These are phyloP conservation scores for Naganishia cerealis DNA, from an alignment of 1,284 basidiomycete genomes.

Conservation along the genomic window DNA sequence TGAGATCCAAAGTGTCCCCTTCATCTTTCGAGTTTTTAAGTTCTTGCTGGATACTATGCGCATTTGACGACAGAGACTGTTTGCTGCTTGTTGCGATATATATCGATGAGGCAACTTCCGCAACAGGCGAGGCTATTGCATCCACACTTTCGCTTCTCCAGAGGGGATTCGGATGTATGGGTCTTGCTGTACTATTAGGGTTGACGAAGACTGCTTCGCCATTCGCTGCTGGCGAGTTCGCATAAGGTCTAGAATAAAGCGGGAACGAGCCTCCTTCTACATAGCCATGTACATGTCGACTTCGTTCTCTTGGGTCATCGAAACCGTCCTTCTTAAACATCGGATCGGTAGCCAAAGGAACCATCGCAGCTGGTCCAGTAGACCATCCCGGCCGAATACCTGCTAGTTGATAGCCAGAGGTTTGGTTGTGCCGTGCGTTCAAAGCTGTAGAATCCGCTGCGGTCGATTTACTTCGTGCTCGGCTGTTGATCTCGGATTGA, in stretches of 20 bases:
- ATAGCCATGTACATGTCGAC: conserved; percentile 8
- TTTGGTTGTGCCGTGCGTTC: conserved; percentile 1
- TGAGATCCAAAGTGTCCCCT: conserved; percentile 77
- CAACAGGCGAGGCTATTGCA: not conserved
- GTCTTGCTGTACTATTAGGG: not conserved
- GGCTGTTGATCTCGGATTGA: conserved; percentile 26
- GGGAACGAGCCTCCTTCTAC: conserved; percentile 19
- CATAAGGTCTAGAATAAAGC: conserved; percentile 16
- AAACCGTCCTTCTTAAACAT: not conserved
- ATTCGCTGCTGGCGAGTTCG: conserved; percentile 11
- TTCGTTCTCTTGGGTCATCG: conserved; percentile 2
- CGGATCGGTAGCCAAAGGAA: conserved; percentile 11
- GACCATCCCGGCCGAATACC: conserved; percentile 22
- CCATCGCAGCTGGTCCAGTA: not conserved
- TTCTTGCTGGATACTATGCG: conserved; percentile 61
- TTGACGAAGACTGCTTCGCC: not conserved
- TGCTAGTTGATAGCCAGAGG: conserved; percentile 17
- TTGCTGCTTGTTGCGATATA: not conserved
- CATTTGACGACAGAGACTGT: conserved; percentile 7
- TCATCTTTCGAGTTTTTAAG: conserved; percentile 68
- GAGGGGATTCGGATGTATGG: not conserved
- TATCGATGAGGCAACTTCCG: not conserved
- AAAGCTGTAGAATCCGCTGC: conserved; percentile 14
- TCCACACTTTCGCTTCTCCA: not conserved
- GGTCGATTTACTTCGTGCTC: conserved; percentile 27